Evolutionary conservation across 2,329 filamentous ascomycete genomes (phyloP).

Genomic region (Domatiomyces catenatus): DNA sequence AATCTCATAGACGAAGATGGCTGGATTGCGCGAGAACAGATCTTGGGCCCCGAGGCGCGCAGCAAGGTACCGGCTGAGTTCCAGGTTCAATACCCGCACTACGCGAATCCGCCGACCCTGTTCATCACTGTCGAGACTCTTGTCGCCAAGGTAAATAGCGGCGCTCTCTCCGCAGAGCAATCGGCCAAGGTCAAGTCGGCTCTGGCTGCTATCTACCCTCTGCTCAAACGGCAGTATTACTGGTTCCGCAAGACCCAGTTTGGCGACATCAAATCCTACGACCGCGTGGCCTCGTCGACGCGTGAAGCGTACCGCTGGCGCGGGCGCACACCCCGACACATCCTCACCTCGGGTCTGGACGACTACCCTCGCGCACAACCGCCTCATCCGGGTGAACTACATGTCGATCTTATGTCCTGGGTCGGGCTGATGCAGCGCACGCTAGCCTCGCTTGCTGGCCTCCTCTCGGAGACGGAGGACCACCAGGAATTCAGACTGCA

Average conservation of each 20-base stretch:
- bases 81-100: conserved; percentile 89
- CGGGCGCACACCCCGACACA: conserved; percentile 70
- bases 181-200: conserved; percentile 17
- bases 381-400: conserved; percentile 86
- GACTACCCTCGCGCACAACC: conserved; percentile 91
- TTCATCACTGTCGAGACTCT: conserved; percentile 80
- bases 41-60: conserved; percentile 76
- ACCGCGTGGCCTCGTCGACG: conserved; percentile 72
- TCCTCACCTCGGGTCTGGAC: conserved; percentile 84
- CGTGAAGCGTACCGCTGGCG: conserved; percentile 94
- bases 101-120: conserved; percentile 89
- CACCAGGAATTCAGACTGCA: conserved; percentile 55
- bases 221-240: conserved; percentile 74
- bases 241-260: conserved; percentile 91
- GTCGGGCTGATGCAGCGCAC: conserved; percentile 89
- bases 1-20: conserved; percentile 90
- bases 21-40: conserved; percentile 95
- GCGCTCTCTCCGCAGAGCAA: conserved; percentile 16
- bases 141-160: conserved; percentile 55
- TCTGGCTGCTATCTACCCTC: conserved; percentile 63
- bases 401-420: conserved; percentile 90
- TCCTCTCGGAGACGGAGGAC: conserved; percentile 64
- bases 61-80: conserved; percentile 92
- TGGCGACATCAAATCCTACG: conserved; percentile 81
- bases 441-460: conserved; percentile 63